Conservation (phyloP, 306 rosid species). For the Hylodesmum podocarpum region DNA sequence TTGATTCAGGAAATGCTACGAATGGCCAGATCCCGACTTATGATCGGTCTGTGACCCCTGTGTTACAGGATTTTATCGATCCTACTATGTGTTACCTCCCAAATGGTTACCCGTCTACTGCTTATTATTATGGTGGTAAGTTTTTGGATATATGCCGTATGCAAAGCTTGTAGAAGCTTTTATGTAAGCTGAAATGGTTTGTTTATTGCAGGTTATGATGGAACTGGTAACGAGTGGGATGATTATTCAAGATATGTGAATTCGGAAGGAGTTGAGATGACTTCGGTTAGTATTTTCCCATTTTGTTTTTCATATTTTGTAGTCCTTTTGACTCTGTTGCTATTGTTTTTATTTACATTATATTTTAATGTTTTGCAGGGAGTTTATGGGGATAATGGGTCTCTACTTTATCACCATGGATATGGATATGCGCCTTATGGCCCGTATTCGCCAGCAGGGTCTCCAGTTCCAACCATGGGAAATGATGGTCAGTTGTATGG, state of each 20-base stretch:
- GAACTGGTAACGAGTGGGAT: slow-evolving; percentile 74
- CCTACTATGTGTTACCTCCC: slow-evolving; percentile 79
- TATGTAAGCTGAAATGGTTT: background rate
- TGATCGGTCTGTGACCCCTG: slow-evolving; percentile 81
- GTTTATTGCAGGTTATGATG: slow-evolving; percentile 59
- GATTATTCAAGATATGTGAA: slow-evolving; percentile 74
- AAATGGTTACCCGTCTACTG: slow-evolving; percentile 66
- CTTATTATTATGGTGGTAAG: slow-evolving; percentile 81
- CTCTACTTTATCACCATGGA: slow-evolving; percentile 80
- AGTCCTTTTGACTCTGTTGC: background rate
- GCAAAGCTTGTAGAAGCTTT: background rate
- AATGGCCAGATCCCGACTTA: slow-evolving; percentile 69
- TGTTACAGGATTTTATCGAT: slow-evolving; percentile 67
- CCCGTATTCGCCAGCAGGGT: slow-evolving; percentile 88
- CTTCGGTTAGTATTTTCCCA: slow-evolving; percentile 53
- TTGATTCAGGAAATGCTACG: slow-evolving; percentile 66
- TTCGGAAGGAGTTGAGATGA: slow-evolving; percentile 83
- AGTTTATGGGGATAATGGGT: slow-evolving; percentile 89
- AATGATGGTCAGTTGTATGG: slow-evolving; percentile 95
- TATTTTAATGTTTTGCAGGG: slow-evolving; percentile 42
- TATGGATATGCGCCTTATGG: slow-evolving; percentile 88
- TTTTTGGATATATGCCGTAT: background rate
- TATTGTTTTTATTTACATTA: background rate
- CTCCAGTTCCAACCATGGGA: slow-evolving; percentile 95
- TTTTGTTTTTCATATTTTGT: background rate